Base-by-base conservation (phyloP, 345 rosid genomes). In the Salix purpurea region DNA sequence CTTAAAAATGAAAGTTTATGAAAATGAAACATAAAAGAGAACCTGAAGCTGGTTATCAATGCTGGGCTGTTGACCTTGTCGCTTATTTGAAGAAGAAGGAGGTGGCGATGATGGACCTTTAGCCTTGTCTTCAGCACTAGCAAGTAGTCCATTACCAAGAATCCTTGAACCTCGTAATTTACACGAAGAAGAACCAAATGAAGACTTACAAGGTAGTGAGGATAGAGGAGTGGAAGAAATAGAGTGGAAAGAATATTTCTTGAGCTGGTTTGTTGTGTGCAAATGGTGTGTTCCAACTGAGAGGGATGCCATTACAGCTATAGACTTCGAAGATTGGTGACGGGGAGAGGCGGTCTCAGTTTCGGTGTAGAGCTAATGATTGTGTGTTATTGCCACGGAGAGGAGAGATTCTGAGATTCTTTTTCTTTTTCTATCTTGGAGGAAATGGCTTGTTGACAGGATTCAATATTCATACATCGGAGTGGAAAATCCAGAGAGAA, bases 101-200 rank as follows among this genome's bases (percentile, higher is more conserved):
- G 90, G 48, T 30, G 91, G 74, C 62, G 92, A 80, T 58, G 87
- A 58, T 30, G 91, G 78, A 28, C 70, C 86, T 69, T 78, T 82
- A n/a, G 91, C 90, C 85, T 88, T 85, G 79, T 92, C 91, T 86
- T 92, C 97, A 46, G 94, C 94, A 78, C 91, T 86, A 42, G 85
- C 89, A 70, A 89, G 90, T 77, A 90, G 81, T 42, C 80, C 75
- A 77, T 79, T 73, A 19, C 85, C 79, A 28, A 79, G 81, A 46
- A 84, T 78, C 52, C 90, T 89, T 37, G 90, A 82, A 76, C 70
- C 71, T 85, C 85, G 78, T 44, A 84, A 70, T 80, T 88, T 82
- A 73, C 74, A 83, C 24, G 68, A n/a, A 65, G 83, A 75, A 39
- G 85, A 80, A 64, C 80, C 72, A 19, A 85, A 81, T 70, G 76